These are phyloP conservation scores for Quaeritorhiza haematococci DNA, from an alignment of 371 early-diverging fungal genomes.

Conservation along the genomic window DNA sequence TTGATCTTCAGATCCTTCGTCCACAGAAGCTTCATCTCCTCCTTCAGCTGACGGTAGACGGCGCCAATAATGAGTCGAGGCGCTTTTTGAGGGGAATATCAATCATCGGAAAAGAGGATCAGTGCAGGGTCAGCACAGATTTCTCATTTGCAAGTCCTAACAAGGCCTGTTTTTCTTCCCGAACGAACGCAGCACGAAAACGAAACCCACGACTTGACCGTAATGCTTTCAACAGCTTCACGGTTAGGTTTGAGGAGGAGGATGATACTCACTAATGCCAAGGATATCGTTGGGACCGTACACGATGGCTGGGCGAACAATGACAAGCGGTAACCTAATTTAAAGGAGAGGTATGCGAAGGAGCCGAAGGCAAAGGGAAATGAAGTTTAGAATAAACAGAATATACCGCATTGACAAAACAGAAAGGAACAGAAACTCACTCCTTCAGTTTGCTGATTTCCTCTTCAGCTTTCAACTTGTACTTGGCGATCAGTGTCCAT, in stretches of 20 bases:
- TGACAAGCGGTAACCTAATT: constrained; percentile 64
- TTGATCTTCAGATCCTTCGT: constrained; percentile 81
- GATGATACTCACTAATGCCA: constrained; percentile 65
- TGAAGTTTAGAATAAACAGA: constrained; percentile 7
- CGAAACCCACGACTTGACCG: not conserved
- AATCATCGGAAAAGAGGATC: constrained; percentile 1
- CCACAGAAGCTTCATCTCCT: constrained; percentile 90
- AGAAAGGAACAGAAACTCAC: too few relatives aligned
- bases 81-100: constrained; percentile 42
- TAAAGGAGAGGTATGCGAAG: constrained; percentile 9
- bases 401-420: too few relatives aligned
- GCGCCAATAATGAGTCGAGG: constrained; percentile 87
- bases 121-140: constrained; percentile 5
- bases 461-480: constrained; percentile 77
- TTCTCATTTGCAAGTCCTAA: too few relatives aligned
- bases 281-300: constrained; percentile 78
- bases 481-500: constrained; percentile 74
- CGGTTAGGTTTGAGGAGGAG: not conserved
- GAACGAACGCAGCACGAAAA: not conserved
- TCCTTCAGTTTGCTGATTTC: constrained; percentile 62
- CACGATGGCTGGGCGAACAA: constrained; percentile 84
- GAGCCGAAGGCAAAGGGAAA: constrained; percentile 1
- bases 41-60: constrained; percentile 74
- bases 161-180: not conserved
- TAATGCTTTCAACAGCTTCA: not conserved